Base-by-base conservation (phyloP, 177 flowering plant genomes). In the Vitis hybrid region DNA sequence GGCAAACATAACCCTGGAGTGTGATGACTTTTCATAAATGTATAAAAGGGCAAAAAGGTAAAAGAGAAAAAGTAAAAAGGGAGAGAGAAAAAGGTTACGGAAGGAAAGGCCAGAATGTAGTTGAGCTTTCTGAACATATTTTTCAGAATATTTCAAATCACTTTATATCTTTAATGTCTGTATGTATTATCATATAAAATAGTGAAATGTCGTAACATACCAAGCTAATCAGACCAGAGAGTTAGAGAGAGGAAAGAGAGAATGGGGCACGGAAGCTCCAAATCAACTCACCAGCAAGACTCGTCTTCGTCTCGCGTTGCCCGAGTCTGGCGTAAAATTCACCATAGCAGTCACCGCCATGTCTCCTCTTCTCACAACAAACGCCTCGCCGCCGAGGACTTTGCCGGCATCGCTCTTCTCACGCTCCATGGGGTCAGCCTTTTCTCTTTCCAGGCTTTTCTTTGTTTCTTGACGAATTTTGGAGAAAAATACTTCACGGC, bases 331-430 rank as follows among this genome's bases (percentile, higher is more conserved):
- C 45, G 45, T 34, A 34, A 34, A 34, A 34, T 34, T 34, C 45
- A 5, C 45, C 45, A 62, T n/a, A 30, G 72, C 11, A 54, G 52
- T 13, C n/a, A 71, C 11, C 60, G 70, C 7, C 45, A 34, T 34
- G 60, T 26, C 59, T 67, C 77, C 5, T 32, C 48, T 15, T 56
- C 77, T 48, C 63, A 67, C 13, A 52, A 1, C 9, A 85, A 80
- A 56, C 78, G 62, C 34, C 52, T 81, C 65, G 65, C 73, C 4
- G 81, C 76, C 1, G 90, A 88, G 14, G 92, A 91, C 79, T 90
- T 94, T 81, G 83, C 88, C 45, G 98, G 98, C 64, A 90, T 91
- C 75, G 97, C 93, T 69, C 86, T 86, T 60, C 67, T 94, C 79
- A 76, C 76, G 54, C 75, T 94, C 65, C 68, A 81, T 64, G 9